Evolutionary conservation across 805 yeast species (phyloP).

Genomic region (Spathaspora girioi): DNA sequence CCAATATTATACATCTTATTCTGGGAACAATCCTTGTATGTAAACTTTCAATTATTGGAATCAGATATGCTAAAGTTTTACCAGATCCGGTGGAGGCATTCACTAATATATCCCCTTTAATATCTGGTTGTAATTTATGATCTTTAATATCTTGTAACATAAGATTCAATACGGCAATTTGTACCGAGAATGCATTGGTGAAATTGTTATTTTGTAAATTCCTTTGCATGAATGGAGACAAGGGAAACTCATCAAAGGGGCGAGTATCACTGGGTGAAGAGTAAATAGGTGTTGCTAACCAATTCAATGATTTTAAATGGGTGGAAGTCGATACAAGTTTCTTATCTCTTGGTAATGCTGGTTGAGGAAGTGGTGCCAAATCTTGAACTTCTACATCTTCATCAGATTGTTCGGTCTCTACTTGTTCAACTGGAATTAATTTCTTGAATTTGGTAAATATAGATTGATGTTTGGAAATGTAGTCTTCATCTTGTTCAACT

Average conservation of each 20-base stretch:
- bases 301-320: slow-evolving; percentile 42
- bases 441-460: slow-evolving; percentile 52
- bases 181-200: slow-evolving; percentile 71
- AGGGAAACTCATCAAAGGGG: slow-evolving; percentile 47
- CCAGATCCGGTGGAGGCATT: slow-evolving; percentile 98
- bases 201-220: slow-evolving; percentile 49
- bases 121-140: slow-evolving; percentile 44
- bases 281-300: slow-evolving; percentile 66
- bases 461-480: slow-evolving; percentile 42
- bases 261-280: slow-evolving; percentile 44
- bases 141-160: slow-evolving; percentile 41
- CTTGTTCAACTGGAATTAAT: slow-evolving; percentile 9
- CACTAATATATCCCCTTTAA: slow-evolving; percentile 74
- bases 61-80: slow-evolving; percentile 92
- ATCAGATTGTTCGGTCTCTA: slow-evolving; percentile 13
- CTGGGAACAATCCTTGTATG: slow-evolving; percentile 63
- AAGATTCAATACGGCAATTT: slow-evolving; percentile 59
- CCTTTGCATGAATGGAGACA: slow-evolving; percentile 39
- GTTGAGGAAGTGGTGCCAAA: slow-evolving; percentile 83
- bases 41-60: slow-evolving; percentile 77
- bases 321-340: slow-evolving; percentile 25
- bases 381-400: slow-evolving; percentile 20
- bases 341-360: slow-evolving; percentile 57
- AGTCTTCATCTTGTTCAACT: slow-evolving; percentile 9
- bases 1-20: slow-evolving; percentile 70